Evolutionary conservation across 1,139 yeast species (phyloP).

Genomic region (Pneumocystis sp.): DNA sequence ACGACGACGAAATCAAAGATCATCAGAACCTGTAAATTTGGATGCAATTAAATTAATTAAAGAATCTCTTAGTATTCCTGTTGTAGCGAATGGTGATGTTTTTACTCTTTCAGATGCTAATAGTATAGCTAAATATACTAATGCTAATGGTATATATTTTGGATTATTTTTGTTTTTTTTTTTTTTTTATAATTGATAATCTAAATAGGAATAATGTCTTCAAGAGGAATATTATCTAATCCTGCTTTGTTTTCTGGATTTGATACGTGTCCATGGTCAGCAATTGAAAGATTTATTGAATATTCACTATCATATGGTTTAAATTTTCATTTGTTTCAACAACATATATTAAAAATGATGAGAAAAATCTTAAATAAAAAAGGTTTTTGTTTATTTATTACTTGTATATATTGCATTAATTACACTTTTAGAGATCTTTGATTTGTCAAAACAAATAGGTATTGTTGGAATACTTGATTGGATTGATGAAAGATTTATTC

Average conservation of each 20-base stretch:
- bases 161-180: neutral
- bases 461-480: slow-evolving; percentile 57
- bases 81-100: slow-evolving; percentile 93
- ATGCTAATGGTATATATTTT: slow-evolving; percentile 42
- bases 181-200: neutral
- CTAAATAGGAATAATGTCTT: slow-evolving; percentile 64
- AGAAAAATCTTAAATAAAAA: slow-evolving; percentile 36
- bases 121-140: slow-evolving; percentile 47
- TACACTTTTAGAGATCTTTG: slow-evolving; percentile 30
- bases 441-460: slow-evolving; percentile 48
- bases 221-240: slow-evolving; percentile 68
- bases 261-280: slow-evolving; percentile 71
- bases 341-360: slow-evolving; percentile 78
- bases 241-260: slow-evolving; percentile 78
- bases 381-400: neutral
- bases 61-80: slow-evolving; percentile 51
- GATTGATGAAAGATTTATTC: slow-evolving; percentile 55
- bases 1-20: slow-evolving; percentile 67
- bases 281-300: slow-evolving; percentile 71
- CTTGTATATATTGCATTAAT: neutral
- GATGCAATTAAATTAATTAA: slow-evolving; percentile 65
- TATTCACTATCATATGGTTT: slow-evolving; percentile 64
- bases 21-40: slow-evolving; percentile 65
- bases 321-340: slow-evolving; percentile 71
- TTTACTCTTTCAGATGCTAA: slow-evolving; percentile 49